Conservation (phyloP, 345 rosid species). For the Populus pruinosa region DNA sequence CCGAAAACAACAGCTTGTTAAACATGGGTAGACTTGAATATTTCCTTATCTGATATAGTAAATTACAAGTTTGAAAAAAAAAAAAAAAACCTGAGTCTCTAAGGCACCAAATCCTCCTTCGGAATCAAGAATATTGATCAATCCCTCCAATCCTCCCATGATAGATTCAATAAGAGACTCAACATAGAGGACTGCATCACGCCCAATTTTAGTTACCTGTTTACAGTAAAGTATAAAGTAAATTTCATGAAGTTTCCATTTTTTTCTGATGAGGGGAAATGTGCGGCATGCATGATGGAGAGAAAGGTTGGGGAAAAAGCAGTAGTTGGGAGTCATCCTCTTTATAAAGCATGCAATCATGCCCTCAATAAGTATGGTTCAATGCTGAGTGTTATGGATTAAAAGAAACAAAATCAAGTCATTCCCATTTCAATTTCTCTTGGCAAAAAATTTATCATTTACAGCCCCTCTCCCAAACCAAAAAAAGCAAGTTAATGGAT, state of each 20-base stretch:
- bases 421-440: not conserved
- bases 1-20: not conserved
- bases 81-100: conserved; percentile 70
- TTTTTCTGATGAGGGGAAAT: not conserved
- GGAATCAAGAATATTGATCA: conserved; percentile 96
- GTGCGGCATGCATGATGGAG: not conserved
- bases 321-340: not conserved
- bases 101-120: conserved; percentile 99
- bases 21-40: not conserved
- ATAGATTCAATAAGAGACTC: conserved; percentile 98
- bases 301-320: not conserved
- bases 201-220: conserved; percentile 91
- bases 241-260: not conserved
- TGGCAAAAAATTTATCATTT: not conserved
- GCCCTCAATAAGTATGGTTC: not conserved
- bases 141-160: conserved; percentile 98
- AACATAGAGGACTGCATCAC: conserved; percentile 94
- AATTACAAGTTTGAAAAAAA: conserved; percentile 11
- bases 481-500: not conserved
- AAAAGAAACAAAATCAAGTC: not conserved
- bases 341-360: not conserved
- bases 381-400: not conserved
- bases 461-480: not conserved
- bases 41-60: not conserved
- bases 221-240: not conserved